Percentiles rank a stretch among this genome's conserved stretches.
phyloP scores from a whole-genome alignment of 352 stramenopile species.

The Globisporangium radiosum region DNA sequence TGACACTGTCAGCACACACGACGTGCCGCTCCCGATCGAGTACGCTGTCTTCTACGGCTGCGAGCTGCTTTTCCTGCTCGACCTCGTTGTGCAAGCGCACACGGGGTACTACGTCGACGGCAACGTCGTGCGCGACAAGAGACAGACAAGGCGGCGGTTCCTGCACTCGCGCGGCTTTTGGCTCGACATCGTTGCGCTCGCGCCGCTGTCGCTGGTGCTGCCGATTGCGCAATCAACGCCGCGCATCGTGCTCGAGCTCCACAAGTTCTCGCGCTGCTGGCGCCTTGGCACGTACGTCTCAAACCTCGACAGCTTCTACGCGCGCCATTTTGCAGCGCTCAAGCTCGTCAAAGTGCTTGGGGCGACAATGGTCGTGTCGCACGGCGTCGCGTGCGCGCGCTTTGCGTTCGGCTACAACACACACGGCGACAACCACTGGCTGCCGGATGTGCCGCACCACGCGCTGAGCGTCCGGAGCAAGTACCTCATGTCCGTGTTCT shows the following conservation, averaged over 20 bases:
- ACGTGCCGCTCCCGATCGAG: neutral
- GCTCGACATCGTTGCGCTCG: constrained; percentile 31
- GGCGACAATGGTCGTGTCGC: constrained; percentile 28
- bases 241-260: constrained; percentile 24
- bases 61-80: constrained; percentile 36
- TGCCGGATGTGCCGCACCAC: constrained; percentile 11
- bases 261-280: constrained; percentile 46
- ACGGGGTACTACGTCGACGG: constrained; percentile 53
- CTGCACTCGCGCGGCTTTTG: constrained; percentile 33
- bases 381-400: constrained; percentile 41
- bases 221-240: neutral
- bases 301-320: constrained; percentile 48
- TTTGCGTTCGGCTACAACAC: constrained; percentile 28
- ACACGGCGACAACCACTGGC: constrained; percentile 13
- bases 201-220: constrained; percentile 37
- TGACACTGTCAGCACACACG: no score
- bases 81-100: constrained; percentile 55
- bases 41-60: constrained; percentile 3
- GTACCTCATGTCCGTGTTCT: constrained; percentile 40
- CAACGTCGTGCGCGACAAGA: constrained; percentile 37
- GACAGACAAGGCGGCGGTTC: constrained; percentile 33
- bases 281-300: constrained; percentile 35
- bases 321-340: constrained; percentile 38
- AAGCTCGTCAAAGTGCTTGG: constrained; percentile 47
- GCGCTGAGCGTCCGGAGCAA: constrained; percentile 8